phyloP scores from a whole-genome alignment of 345 rosid species.

The Gossypium longicalyx region DNA sequence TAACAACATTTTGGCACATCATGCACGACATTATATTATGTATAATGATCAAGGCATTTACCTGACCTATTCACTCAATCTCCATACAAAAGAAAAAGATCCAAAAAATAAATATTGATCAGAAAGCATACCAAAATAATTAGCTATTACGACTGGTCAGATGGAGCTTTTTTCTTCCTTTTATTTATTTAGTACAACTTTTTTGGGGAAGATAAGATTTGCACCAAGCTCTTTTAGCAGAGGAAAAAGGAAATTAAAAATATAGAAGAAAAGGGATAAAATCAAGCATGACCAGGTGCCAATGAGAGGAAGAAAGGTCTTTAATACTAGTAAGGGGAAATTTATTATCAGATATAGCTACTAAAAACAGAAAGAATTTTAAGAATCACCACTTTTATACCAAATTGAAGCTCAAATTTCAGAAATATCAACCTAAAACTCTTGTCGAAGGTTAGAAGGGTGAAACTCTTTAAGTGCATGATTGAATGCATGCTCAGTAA shows the following conservation, averaged over 20 bases:
- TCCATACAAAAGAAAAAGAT: not conserved
- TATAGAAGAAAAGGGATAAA: not conserved
- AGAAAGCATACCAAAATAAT: not conserved
- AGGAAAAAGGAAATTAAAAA: not conserved
- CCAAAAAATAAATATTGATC: not conserved
- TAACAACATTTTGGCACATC: not conserved
- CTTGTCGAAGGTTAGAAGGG: not conserved
- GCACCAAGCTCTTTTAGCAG: not conserved
- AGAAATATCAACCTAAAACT: not conserved
- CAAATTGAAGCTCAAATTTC: not conserved
- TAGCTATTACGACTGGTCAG: not conserved
- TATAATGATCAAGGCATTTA: not conserved
- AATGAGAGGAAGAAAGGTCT: not conserved
- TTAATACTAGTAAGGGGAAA: not conserved
- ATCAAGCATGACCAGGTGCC: not conserved
- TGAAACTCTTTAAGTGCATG: not conserved
- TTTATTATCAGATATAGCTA: not conserved
- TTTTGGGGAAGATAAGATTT: not conserved
- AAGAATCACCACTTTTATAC: not conserved
- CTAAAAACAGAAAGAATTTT: not conserved
- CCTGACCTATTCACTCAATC: not conserved
- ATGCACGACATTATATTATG: not conserved
- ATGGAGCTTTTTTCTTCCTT: not conserved
- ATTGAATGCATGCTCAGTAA: not conserved
- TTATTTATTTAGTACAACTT: not conserved